phyloP scores from a whole-genome alignment of 129 eudicot genomes.

The Pittosporum tobira region DNA sequence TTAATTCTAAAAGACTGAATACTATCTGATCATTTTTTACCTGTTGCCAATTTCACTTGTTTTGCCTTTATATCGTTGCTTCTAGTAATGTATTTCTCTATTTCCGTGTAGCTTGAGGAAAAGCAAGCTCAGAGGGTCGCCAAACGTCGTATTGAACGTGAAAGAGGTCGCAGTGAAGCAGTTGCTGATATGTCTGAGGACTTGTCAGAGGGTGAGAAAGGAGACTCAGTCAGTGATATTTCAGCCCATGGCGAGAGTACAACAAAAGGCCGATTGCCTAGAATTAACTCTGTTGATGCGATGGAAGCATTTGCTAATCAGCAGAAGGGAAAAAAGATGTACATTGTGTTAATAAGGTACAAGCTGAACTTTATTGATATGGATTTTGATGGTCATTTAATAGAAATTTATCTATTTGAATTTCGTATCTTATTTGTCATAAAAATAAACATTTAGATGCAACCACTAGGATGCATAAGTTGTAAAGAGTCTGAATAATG shows the following conservation, averaged over 20 bases:
- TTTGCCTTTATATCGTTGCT: too few species aligned
- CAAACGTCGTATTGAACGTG: constrained; percentile 82
- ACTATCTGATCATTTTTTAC: too few species aligned
- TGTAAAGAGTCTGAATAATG: too few species aligned
- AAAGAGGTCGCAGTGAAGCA: constrained; percentile 93
- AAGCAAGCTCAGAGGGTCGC: constrained; percentile 74
- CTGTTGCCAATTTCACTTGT: too few species aligned
- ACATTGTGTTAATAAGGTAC: constrained; percentile 81
- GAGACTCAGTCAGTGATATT: constrained; percentile 47
- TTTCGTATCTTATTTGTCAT: too few species aligned
- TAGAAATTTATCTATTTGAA: too few species aligned
- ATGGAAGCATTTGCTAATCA: constrained; percentile 93
- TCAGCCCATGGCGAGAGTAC: constrained; percentile 73
- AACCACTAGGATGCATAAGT: too few species aligned
- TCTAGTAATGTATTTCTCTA: too few species aligned
- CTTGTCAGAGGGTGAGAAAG: constrained; percentile 94
- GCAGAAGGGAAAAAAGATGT: constrained; percentile 82
- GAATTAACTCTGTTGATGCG: constrained; percentile 77
- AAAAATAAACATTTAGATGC: too few species aligned
- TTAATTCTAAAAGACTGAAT: too few species aligned
- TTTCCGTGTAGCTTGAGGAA: constrained; percentile 65
- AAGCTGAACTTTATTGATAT: constrained; percentile 1
- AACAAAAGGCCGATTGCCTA: constrained; percentile 74
- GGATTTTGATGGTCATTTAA: background rate
- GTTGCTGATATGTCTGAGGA: constrained; percentile 99